Percentiles rank a stretch among this genome's conserved stretches.
These are phyloP conservation scores for Tricholomella constricta DNA, from an alignment of 768 basidiomycete species.

Conservation along the genomic window DNA sequence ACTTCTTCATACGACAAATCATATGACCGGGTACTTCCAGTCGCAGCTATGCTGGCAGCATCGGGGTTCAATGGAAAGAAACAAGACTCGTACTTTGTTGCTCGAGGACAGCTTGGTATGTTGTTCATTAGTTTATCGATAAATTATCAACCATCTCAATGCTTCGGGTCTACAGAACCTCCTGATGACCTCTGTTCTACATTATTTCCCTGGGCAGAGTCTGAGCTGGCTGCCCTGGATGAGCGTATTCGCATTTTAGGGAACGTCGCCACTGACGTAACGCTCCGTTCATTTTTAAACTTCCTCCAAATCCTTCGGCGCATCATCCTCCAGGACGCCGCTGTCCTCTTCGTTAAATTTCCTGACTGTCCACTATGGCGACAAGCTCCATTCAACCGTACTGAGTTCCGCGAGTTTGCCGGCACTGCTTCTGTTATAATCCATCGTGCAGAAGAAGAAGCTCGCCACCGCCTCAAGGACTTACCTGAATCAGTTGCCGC, in stretches of 20 bases:
- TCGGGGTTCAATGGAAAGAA: neutral
- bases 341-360: neutral
- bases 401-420: neutral
- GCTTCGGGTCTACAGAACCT: neutral
- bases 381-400: neutral
- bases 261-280: neutral
- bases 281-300: neutral
- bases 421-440: neutral
- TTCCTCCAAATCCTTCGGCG: neutral
- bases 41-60: neutral
- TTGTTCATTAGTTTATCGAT: neutral
- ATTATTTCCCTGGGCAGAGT: neutral
- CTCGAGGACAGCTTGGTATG: neutral
- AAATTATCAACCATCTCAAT: neutral
- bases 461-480: slow-evolving; percentile 8
- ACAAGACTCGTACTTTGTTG: neutral
- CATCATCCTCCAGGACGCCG: slow-evolving; percentile 2
- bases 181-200: neutral
- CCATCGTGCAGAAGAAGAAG: neutral
- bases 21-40: neutral
- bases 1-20: neutral
- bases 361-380: neutral
- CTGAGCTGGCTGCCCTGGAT: neutral
- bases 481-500: slow-evolving; percentile 24
- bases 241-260: neutral